A percentile compares a stretch with the other conserved stretches of the same genome.
These are phyloP conservation scores for Rhodotorula sp. DNA, from an alignment of 1,284 basidiomycete genomes.

Conservation along the genomic window DNA sequence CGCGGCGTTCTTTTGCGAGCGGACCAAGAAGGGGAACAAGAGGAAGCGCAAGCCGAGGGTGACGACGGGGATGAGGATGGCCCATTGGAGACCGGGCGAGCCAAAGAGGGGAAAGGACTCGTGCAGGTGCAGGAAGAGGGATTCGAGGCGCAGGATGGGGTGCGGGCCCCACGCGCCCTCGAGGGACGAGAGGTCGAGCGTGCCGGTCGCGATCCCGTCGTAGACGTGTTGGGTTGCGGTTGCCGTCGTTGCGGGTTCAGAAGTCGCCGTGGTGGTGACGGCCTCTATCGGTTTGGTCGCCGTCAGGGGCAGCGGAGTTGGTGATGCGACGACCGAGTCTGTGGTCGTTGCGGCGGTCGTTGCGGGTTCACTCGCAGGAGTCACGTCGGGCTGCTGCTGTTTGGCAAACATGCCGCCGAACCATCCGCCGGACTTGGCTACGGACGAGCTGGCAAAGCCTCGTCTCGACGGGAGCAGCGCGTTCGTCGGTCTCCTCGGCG, in stretches of 20 bases:
- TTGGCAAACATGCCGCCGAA: too few relatives aligned
- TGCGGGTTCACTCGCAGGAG: not conserved
- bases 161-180: conserved; percentile 37
- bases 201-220: conserved; percentile 34
- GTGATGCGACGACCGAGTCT: not conserved
- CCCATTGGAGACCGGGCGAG: conserved; percentile 48
- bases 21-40: conserved; percentile 69
- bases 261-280: not conserved
- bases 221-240: conserved; percentile 7
- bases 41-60: conserved; percentile 67
- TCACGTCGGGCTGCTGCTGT: not conserved
- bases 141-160: conserved; percentile 41
- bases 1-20: conserved; percentile 65
- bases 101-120: conserved; percentile 38
- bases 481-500: too few relatives aligned
- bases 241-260: not conserved
- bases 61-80: conserved; percentile 62
- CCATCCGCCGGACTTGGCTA: too few relatives aligned
- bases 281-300: not conserved
- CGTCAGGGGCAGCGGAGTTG: not conserved
- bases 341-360: not conserved
- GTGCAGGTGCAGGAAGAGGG: conserved; percentile 41
- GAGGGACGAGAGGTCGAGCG: conserved; percentile 39
- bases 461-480: too few relatives aligned
- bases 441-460: too few relatives aligned